Conservation (phyloP, 2,329 filamentous ascomycete species). For the Pseudonectria foliicola region DNA sequence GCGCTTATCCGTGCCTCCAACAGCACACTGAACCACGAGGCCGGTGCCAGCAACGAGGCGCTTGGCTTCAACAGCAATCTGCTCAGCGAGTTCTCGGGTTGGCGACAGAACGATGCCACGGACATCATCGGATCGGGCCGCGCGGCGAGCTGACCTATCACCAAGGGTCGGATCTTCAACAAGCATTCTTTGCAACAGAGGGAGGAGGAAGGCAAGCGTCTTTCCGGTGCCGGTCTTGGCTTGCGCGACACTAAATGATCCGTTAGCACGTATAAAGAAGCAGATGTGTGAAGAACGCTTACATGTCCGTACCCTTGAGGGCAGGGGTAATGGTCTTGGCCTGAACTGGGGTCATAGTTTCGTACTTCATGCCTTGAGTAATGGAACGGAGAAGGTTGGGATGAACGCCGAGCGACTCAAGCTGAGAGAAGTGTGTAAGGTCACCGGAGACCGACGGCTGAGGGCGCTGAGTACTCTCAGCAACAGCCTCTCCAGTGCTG, state of each 20-base stretch:
- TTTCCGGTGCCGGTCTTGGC: conserved; percentile 97
- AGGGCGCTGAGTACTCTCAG: conserved; percentile 12
- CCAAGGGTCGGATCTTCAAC: conserved; percentile 54
- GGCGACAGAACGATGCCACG: conserved; percentile 69
- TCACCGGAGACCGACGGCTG: conserved; percentile 14
- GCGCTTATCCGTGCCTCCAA: conserved; percentile 80
- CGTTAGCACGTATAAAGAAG: conserved; percentile 3
- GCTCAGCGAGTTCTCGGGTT: conserved; percentile 72
- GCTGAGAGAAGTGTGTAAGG: conserved; percentile 37
- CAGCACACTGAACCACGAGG: conserved; percentile 66
- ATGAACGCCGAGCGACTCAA: conserved; percentile 48
- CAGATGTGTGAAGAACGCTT: conserved; percentile 31
- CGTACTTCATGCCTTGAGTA: conserved; percentile 64
- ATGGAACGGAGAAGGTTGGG: conserved; percentile 60
- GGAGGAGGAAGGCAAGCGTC: conserved; percentile 86
- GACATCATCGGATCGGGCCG: conserved; percentile 48
- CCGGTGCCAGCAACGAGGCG: conserved; percentile 60
- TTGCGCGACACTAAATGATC: conserved; percentile 65
- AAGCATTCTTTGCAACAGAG: conserved; percentile 74
- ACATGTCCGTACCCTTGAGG: conserved; percentile 76
- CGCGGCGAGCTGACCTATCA: conserved; percentile 28
- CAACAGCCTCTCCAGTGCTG: conserved; percentile 31
- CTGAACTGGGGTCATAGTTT: conserved; percentile 90
- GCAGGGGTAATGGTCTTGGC: conserved; percentile 73
- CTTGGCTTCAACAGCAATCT: conserved; percentile 72